phyloP scores from a whole-genome alignment of 768 basidiomycete species.

The Auricularia cornea region DNA sequence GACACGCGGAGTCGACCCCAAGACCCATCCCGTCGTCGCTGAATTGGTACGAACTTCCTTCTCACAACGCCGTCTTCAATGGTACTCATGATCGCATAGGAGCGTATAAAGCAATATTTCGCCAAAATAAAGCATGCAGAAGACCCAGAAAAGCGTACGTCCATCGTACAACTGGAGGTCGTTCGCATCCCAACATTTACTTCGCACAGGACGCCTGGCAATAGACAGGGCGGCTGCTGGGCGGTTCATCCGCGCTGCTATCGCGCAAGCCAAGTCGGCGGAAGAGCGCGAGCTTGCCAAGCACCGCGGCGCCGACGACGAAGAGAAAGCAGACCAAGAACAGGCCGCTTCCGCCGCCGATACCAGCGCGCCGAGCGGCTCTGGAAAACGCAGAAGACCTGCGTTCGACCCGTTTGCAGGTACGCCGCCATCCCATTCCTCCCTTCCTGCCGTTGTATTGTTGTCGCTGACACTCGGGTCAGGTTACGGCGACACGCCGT shows the following conservation, averaged over 20 bases:
- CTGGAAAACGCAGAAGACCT: constrained; percentile 42
- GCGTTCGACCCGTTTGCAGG: constrained; percentile 62
- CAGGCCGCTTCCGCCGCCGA: constrained; percentile 22
- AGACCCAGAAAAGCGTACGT: constrained; percentile 50
- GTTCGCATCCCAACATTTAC: not conserved
- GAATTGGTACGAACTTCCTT: constrained; percentile 45
- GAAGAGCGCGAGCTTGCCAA: not conserved
- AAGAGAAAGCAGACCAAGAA: constrained; percentile 22
- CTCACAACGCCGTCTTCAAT: not conserved
- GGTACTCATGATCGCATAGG: constrained; percentile 33
- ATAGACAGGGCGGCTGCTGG: constrained; percentile 73
- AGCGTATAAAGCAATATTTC: constrained; percentile 72
- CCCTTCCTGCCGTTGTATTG: not conserved
- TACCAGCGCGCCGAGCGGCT: not conserved
- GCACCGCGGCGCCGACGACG: constrained; percentile 1
- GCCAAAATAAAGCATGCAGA: constrained; percentile 73
- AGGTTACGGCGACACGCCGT: constrained; percentile 6
- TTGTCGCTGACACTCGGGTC: constrained; percentile 12
- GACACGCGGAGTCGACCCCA: constrained; percentile 70
- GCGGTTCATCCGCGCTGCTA: constrained; percentile 80
- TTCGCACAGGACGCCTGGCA: constrained; percentile 28
- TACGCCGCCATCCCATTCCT: constrained; percentile 18
- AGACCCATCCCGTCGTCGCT: constrained; percentile 63
- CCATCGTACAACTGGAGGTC: constrained; percentile 1
- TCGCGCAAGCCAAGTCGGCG: constrained; percentile 44